Evolutionary conservation across 495 filamentous ascomycete species (phyloP).

Genomic region (Aspergillus mulundensis): DNA sequence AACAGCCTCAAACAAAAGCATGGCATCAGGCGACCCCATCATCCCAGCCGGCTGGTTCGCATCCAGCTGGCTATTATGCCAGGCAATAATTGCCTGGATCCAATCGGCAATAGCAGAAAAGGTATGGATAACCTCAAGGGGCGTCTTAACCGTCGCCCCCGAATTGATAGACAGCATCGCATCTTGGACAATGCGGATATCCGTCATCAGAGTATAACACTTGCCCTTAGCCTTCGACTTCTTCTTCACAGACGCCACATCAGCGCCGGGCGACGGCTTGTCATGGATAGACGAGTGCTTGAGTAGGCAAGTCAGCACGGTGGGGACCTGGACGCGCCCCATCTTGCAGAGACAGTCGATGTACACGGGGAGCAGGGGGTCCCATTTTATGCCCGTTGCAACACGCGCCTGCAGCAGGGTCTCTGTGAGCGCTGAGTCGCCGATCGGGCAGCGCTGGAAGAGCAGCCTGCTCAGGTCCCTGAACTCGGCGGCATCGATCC

Average conservation of each 20-base stretch:
- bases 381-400: constrained; percentile 48
- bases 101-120: constrained; percentile 36
- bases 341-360: constrained; percentile 55
- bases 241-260: constrained; percentile 13
- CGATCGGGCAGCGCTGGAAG: constrained; percentile 26
- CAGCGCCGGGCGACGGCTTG: constrained; percentile 16
- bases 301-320: constrained; percentile 55
- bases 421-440: constrained; percentile 49
- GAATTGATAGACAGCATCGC: constrained; percentile 40
- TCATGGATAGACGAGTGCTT: constrained; percentile 50
- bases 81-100: constrained; percentile 38
- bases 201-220: constrained; percentile 39
- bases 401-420: constrained; percentile 54
- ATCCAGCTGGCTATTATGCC: constrained; percentile 29
- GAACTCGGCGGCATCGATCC: constrained; percentile 43
- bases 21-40: constrained; percentile 38
- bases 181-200: constrained; percentile 45
- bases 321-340: constrained; percentile 49
- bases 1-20: constrained; percentile 42
- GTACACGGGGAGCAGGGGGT: constrained; percentile 62
- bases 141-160: constrained; percentile 27
- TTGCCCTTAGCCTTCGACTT: constrained; percentile 3
- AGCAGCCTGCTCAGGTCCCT: constrained; percentile 35
- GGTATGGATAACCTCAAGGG: constrained; percentile 31
- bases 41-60: constrained; percentile 28